Evolutionary conservation across 352 stramenopile genomes (phyloP), one percentile per base, ranked within the genome.

Genomic region (Phytophthora citricola): DNA sequence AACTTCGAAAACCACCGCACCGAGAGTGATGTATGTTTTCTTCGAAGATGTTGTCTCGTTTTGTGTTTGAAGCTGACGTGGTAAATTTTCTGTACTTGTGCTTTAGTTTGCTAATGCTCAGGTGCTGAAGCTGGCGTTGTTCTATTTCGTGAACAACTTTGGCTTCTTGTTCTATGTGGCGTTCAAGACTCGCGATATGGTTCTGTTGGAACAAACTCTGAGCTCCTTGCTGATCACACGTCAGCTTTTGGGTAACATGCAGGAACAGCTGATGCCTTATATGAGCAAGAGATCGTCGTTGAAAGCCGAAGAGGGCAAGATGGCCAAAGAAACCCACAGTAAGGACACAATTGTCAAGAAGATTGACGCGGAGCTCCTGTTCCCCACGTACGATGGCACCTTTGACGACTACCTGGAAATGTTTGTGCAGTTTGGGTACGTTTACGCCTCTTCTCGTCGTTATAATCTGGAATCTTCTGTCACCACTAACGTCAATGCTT

Each of bases 81-180:
- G 1, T 15, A 26, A 27, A 17, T 20, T 4, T 58, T 69, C 10
- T 22, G 4, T 49, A 31, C 20, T 56, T 67, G 43, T 61, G 0
- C 4, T 26, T 39, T 60, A 94, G 84, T 97, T 97, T 77, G 78
- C 87, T 8, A 97, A 97, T 36, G 86, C 89, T 0, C 90, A 99
- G 34, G 98, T 99, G 63, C 88, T 98, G 50, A 99, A 99, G 84
- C 87, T 99, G 5, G 98, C 98, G 61, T 89, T 97, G 40, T 99
- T 99, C 71, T 95, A 98, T 66, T 99, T 99, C 63, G 91, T 98
- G 20, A 98, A 98, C 81, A 98, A 98, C 81, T 99, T 99, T 68
- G 91, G 92, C 4, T 97, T 92, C 59, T 79, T 98, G 1, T 98
- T 99, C 71, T 99, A 98, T 75, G 90, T 98, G 62, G 92, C 93